Evolutionary conservation across 202 grass and related monocot genomes (phyloP).

Genomic region (Digitaria exilis): DNA sequence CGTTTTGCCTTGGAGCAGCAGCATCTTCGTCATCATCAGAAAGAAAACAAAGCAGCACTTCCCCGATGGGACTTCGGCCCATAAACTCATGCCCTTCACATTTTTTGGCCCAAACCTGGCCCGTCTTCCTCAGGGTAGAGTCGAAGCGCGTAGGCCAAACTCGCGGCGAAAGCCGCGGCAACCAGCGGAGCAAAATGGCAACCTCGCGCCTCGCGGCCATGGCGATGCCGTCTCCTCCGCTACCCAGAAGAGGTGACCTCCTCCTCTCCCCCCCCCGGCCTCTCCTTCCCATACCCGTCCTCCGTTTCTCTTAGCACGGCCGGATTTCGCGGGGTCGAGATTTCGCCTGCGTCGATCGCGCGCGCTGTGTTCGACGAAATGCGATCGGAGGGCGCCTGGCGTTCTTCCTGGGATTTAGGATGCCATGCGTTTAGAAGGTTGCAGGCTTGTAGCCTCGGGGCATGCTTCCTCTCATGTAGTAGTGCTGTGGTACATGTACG

Average conservation of each 20-base stretch:
- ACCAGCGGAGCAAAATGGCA: not conserved
- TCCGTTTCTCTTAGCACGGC: not conserved
- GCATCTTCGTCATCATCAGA: no score
- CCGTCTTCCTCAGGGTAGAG: not conserved
- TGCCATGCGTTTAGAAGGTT: not conserved
- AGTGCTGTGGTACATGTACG: no score
- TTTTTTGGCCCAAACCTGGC: not conserved
- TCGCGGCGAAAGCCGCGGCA: no score
- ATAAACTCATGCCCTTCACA: not conserved
- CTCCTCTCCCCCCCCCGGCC: not conserved
- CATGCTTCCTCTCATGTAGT: no score
- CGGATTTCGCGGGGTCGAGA: not conserved
- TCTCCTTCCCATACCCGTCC: not conserved
- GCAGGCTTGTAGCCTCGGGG: not conserved
- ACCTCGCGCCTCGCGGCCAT: not conserved
- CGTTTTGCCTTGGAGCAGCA: no score
- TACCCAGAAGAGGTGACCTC: not conserved
- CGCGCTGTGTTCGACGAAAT: constrained; percentile 31
- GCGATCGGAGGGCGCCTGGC: not conserved
- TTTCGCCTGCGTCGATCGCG: not conserved
- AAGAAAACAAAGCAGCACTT: no score
- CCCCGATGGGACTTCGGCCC: not conserved
- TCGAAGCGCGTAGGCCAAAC: no score
- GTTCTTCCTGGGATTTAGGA: not conserved
- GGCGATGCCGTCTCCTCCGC: not conserved